Evolutionary conservation across 768 basidiomycete genomes (phyloP), one percentile per base, ranked within the genome.

Genomic region (Suillus placidus): DNA sequence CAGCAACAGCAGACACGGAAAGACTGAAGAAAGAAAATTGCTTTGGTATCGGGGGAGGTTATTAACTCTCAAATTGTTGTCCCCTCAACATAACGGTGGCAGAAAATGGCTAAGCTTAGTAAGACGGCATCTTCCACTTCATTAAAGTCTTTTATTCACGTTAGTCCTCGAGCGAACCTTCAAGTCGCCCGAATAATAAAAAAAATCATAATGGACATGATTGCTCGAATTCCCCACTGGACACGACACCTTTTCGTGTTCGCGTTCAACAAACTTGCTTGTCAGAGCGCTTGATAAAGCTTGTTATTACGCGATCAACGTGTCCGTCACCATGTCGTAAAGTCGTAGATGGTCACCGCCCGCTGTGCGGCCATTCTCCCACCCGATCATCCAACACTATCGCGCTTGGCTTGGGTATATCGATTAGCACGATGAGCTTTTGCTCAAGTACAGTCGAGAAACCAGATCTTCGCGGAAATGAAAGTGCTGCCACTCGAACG

Each of bases 111-210:
- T 6, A 12, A 54, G 72, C 72, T 74, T 76, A 74, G 72, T 76
- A 74, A 77, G 75, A 68, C 73, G 73, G 75, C 57, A 73, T 67
- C 58, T 58, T 67, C 72, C 74, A 74, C 68, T 72, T 51, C 57
- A 70, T 60, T 62, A 40, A 34, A 61, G 45, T 54, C 52, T 16
- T 52, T 52, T 52, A 30, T 54, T 54, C 52, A 18, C 30, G 32
- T 55, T 34, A 55, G n/a, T n/a, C n/a, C n/a, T n/a, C 51, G 16
- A 32, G 30, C 18, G 16, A 54, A 54, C 30, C 8, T 55, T 34
- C n/a, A n/a, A n/a, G n/a, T n/a, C n/a, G 26, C 20, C 18, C 18
- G 10, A 12, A 4, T 34, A 34, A 34, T 20, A 6, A 32, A 49
- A 34, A 55, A n/a, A n/a, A n/a, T n/a, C n/a, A 54, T 32, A 30